Evolutionary conservation across 306 rosid genomes (phyloP).

Genomic region (Fagus crenata): DNA sequence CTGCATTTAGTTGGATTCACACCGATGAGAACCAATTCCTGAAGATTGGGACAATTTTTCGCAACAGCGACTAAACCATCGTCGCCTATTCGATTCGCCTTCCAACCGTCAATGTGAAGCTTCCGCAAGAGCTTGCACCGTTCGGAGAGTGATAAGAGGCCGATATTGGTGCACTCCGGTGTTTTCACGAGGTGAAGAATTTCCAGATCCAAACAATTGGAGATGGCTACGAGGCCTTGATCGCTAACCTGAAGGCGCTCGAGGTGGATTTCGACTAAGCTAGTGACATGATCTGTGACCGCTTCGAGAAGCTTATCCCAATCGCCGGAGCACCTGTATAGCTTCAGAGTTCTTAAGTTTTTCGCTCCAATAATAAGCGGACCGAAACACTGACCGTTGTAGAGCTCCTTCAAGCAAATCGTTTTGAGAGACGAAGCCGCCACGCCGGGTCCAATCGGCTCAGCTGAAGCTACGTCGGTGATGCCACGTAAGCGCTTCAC

Average conservation of each 20-base stretch:
- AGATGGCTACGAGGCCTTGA: slow-evolving; percentile 67
- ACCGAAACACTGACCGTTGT: slow-evolving; percentile 88
- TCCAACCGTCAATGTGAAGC: slow-evolving; percentile 97
- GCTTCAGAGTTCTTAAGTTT: slow-evolving; percentile 75
- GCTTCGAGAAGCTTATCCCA: slow-evolving; percentile 81
- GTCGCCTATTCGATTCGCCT: slow-evolving; percentile 84
- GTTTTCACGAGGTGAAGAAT: slow-evolving; percentile 91
- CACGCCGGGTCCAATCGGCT: slow-evolving; percentile 78
- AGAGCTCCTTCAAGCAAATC: slow-evolving; percentile 83
- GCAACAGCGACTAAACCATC: slow-evolving; percentile 82
- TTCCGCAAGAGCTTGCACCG: slow-evolving; percentile 80
- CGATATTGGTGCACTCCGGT: slow-evolving; percentile 83
- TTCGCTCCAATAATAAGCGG: slow-evolving; percentile 79
- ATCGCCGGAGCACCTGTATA: slow-evolving; percentile 87
- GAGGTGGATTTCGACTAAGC: slow-evolving; percentile 75
- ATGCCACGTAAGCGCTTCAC: slow-evolving; percentile 89
- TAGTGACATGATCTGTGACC: slow-evolving; percentile 41
- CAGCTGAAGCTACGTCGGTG: slow-evolving; percentile 55
- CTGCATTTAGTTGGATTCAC: slow-evolving; percentile 84
- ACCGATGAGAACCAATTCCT: slow-evolving; percentile 85
- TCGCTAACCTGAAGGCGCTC: slow-evolving; percentile 91
- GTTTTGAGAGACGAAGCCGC: slow-evolving; percentile 63
- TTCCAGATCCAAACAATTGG: slow-evolving; percentile 69
- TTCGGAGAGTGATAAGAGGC: slow-evolving; percentile 67
- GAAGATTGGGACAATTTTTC: slow-evolving; percentile 71